phyloP scores from a whole-genome alignment of 305 asterid species.

The Solanum hybrid region DNA sequence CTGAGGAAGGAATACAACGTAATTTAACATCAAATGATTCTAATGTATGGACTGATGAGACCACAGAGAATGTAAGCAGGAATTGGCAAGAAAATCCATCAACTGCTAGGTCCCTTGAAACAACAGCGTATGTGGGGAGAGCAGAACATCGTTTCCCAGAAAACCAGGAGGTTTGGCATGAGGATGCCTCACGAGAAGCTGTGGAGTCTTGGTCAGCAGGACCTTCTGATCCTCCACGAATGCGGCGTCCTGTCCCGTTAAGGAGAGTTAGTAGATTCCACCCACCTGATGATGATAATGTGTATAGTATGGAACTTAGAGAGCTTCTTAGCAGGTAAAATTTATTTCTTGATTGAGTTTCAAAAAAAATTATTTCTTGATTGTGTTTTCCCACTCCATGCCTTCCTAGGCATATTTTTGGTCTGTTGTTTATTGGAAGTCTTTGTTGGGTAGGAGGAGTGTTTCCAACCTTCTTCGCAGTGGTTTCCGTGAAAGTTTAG shows the following conservation, averaged over 20 bases:
- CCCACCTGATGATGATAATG: slow-evolving; percentile 84
- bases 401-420: neutral
- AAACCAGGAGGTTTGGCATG: slow-evolving; percentile 48
- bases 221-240: slow-evolving; percentile 42
- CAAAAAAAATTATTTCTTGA: neutral
- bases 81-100: slow-evolving; percentile 41
- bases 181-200: slow-evolving; percentile 56
- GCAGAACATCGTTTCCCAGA: slow-evolving; percentile 35
- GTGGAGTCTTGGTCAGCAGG: slow-evolving; percentile 70
- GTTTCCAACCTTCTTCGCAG: slow-evolving; percentile 91
- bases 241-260: slow-evolving; percentile 34
- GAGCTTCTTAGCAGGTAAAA: slow-evolving; percentile 83
- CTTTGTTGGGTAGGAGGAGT: slow-evolving; percentile 63
- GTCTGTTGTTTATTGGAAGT: slow-evolving; percentile 5
- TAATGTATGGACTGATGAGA: slow-evolving; percentile 28
- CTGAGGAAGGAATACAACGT: slow-evolving; percentile 28
- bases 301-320: slow-evolving; percentile 91
- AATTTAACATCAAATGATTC: slow-evolving; percentile 30
- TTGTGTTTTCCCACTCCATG: neutral
- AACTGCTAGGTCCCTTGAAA: slow-evolving; percentile 42
- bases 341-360: neutral
- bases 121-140: slow-evolving; percentile 33
- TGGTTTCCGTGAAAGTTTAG: slow-evolving; percentile 91
- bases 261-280: slow-evolving; percentile 64
- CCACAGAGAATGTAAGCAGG: slow-evolving; percentile 29